Percentiles rank a stretch among this genome's conserved stretches.
These are phyloP conservation scores for Globisporangium mamillatum DNA, from an alignment of 352 stramenopile species.

Conservation along the genomic window DNA sequence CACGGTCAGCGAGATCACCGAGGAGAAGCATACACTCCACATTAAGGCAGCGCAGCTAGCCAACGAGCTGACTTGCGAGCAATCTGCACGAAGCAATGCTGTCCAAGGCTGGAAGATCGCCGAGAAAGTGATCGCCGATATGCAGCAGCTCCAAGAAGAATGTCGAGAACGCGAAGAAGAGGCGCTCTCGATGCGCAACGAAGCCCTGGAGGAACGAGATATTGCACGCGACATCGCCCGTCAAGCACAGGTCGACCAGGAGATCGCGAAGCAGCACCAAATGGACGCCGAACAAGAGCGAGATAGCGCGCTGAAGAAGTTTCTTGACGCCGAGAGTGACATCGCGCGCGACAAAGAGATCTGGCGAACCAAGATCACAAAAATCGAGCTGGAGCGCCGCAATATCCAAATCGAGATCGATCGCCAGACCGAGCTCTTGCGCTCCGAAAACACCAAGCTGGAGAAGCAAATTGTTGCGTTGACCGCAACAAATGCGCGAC, in stretches of 20 bases:
- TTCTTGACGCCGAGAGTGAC: constrained; percentile 31
- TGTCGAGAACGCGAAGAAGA: constrained; percentile 50
- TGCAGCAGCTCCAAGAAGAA: constrained; percentile 39
- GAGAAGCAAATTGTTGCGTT: constrained; percentile 31
- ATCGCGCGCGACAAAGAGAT: constrained; percentile 41
- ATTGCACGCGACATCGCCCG: constrained; percentile 33
- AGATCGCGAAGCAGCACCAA: constrained; percentile 45
- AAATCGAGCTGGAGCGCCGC: constrained; percentile 42
- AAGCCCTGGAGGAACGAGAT: constrained; percentile 47
- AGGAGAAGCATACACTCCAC: constrained; percentile 27
- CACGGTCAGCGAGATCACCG: constrained; percentile 5
- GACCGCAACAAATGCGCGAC: constrained; percentile 16
- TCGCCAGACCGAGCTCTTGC: constrained; percentile 42
- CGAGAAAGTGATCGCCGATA: constrained; percentile 35
- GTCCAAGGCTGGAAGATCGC: constrained; percentile 48
- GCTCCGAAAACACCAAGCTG: constrained; percentile 34
- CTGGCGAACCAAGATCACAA: constrained; percentile 40
- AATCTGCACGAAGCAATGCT: constrained; percentile 38
- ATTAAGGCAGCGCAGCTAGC: constrained; percentile 29
- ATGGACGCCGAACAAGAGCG: constrained; percentile 38
- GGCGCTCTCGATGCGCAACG: constrained; percentile 39
- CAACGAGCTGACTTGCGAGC: constrained; percentile 29
- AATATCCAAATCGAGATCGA: constrained; percentile 69
- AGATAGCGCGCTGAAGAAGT: constrained; percentile 29
- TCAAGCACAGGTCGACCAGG: constrained; percentile 51